phyloP scores from a whole-genome alignment of 2,329 filamentous ascomycete species.

The Claviceps quebecensis region DNA sequence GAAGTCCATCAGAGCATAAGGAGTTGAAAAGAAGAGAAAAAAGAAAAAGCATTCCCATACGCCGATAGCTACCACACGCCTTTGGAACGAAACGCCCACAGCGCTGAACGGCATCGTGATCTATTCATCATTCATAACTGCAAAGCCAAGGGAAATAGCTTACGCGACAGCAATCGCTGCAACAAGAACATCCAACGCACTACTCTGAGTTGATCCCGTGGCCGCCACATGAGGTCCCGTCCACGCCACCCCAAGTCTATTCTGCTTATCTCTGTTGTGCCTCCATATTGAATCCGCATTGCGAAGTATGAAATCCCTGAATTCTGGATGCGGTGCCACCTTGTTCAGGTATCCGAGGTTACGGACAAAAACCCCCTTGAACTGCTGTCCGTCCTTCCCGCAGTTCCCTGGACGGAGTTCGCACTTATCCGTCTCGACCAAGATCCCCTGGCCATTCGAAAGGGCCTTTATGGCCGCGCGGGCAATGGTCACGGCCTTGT shows the following conservation, averaged over 20 bases:
- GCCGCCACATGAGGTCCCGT: slow-evolving; percentile 39
- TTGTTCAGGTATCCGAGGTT: slow-evolving; percentile 46
- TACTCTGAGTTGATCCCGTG: slow-evolving; percentile 47
- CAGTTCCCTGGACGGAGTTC: slow-evolving; percentile 23
- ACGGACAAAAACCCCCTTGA: slow-evolving; percentile 58
- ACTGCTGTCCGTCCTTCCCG: slow-evolving; percentile 42
- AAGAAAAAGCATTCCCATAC: background rate
- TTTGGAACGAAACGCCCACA: no score
- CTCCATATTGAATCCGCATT: slow-evolving; percentile 56
- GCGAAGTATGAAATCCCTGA: slow-evolving; percentile 38
- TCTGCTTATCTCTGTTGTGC: slow-evolving; percentile 35
- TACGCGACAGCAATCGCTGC: slow-evolving; percentile 35
- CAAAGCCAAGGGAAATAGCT: background rate
- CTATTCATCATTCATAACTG: background rate
- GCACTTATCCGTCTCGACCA: slow-evolving; percentile 25
- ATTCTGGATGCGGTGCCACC: slow-evolving; percentile 33
- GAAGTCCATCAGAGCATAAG: background rate
- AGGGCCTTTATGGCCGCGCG: slow-evolving; percentile 34
- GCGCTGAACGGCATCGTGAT: background rate
- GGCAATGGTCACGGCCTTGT: slow-evolving; percentile 33
- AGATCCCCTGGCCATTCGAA: slow-evolving; percentile 29
- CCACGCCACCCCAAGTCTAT: slow-evolving; percentile 50
- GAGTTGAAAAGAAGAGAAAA: background rate
- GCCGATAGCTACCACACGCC: background rate
- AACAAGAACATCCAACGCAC: slow-evolving; percentile 52